Evolutionary conservation across 306 rosid genomes (phyloP).

Genomic region (Coriaria nepalensis): DNA sequence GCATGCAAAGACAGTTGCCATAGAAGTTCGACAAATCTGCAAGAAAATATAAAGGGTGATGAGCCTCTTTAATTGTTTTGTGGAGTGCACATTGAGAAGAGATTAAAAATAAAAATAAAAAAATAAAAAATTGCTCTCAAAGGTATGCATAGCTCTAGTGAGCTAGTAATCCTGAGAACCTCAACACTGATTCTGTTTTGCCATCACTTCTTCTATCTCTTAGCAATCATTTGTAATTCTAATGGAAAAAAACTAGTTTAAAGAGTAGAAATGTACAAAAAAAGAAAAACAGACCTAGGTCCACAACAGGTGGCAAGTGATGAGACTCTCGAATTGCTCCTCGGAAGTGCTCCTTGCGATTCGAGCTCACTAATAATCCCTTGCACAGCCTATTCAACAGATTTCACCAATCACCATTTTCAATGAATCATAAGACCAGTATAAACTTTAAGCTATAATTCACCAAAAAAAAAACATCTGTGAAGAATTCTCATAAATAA

Average conservation of each 20-base stretch:
- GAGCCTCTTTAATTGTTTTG: neutral
- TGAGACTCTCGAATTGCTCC: constrained; percentile 96
- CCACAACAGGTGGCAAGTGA: constrained; percentile 99
- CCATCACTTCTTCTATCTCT: constrained; percentile 1
- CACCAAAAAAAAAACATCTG: neutral
- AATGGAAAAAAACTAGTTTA: constrained; percentile 3
- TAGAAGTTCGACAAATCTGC: constrained; percentile 94
- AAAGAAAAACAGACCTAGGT: constrained; percentile 60
- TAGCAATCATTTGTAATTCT: constrained; percentile 10
- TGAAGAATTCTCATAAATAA: neutral
- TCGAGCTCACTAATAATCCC: constrained; percentile 94
- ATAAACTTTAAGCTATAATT: neutral
- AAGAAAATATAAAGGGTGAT: constrained; percentile 5
- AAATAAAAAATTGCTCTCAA: no score
- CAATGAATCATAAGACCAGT: constrained; percentile 3
- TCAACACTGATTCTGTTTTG: neutral
- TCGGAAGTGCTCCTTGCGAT: constrained; percentile 97
- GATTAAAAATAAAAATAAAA: no score
- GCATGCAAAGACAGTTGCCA: constrained; percentile 99
- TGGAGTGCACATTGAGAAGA: no score
- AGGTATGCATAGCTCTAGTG: no score
- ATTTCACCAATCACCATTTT: constrained; percentile 14
- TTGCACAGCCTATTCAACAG: constrained; percentile 65
- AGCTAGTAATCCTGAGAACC: no score
- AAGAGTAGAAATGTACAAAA: neutral